A percentile compares a stretch with the other conserved stretches of the same genome.
Conservation (phyloP, 2,329 filamentous ascomycete species). For the Nigrospora sphaerica region DNA sequence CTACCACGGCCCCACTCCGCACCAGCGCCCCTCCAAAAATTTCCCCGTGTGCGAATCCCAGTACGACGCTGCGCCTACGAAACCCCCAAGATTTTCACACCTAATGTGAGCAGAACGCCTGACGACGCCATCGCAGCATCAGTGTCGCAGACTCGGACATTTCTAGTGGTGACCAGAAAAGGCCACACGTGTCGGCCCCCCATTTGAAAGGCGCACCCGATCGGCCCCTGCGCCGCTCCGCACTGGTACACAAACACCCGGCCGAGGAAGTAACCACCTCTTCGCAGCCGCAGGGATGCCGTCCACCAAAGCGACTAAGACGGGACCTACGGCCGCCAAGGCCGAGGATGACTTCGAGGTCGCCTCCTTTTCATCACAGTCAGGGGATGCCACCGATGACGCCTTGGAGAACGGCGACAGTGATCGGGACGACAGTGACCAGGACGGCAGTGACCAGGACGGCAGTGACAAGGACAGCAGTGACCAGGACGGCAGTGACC, state of each 20-base stretch:
- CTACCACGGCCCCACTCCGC: neutral
- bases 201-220: no score
- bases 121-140: no score
- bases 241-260: no score
- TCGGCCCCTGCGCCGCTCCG: no score
- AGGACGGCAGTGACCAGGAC: constrained; percentile 4
- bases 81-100: constrained; percentile 1
- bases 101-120: neutral
- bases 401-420: no score
- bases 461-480: neutral
- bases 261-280: no score
- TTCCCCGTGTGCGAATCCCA: neutral
- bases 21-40: neutral
- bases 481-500: neutral
- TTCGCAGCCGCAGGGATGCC: neutral
- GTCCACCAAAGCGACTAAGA: neutral
- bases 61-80: neutral
- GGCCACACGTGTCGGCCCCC: no score
- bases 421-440: neutral
- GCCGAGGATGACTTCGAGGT: neutral
- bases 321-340: neutral
- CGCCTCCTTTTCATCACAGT: neutral
- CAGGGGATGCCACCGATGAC: neutral
- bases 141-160: no score
- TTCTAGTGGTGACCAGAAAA: no score